Base-by-base conservation (phyloP, 2,329 filamentous ascomycete species). In the Ophiosphaerella korrae region DNA sequence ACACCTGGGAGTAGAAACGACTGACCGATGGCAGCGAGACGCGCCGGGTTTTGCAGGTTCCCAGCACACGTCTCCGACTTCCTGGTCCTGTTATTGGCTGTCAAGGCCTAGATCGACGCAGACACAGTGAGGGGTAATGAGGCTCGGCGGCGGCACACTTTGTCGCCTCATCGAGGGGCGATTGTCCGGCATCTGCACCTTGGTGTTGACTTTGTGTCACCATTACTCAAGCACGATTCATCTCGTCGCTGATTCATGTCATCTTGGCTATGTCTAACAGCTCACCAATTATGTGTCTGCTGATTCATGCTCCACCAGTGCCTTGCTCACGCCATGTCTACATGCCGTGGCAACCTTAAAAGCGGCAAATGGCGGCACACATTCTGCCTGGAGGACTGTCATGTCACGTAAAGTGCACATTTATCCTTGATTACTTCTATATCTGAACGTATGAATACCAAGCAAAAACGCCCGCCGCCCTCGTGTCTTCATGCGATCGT, bases 41-140 rank as follows among this genome's bases (percentile, higher is more conserved):
- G 23, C 40, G n/a, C 14, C 18, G 33, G 41, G 49, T 48, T 48
- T 55, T 48, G 49, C 48, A 55, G 49, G 52, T 44, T 52, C 49
- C 48, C 47, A 45, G 45, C 48, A 47, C 45, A 45, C 48, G 53
- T 52, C 56, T 41, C 50, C 35, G 49, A 53, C 48, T 51, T 58
- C 52, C 57, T 48, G 32, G 34, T 16, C 36, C 48, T 57, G 48
- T 57, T 50, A 65, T 65, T 65, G 48, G 63, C 48, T 34, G 50
- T 34, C 29, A 31, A 21, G n/a, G 39, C 9, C 44, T 55, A 32
- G 53, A 57, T 61, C 58, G 57, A 56, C 54, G 52, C 57, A 60
- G 57, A 56, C 54, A 50, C 57, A 57, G 43, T 35, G 61, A 60
- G 53, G 57, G 53, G 60, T 56, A 55, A 40, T 53, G 57, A 55